These are phyloP conservation scores for Dorcoceras hygrometricum DNA, from an alignment of 257 asterid genomes.

Conservation along the genomic window DNA sequence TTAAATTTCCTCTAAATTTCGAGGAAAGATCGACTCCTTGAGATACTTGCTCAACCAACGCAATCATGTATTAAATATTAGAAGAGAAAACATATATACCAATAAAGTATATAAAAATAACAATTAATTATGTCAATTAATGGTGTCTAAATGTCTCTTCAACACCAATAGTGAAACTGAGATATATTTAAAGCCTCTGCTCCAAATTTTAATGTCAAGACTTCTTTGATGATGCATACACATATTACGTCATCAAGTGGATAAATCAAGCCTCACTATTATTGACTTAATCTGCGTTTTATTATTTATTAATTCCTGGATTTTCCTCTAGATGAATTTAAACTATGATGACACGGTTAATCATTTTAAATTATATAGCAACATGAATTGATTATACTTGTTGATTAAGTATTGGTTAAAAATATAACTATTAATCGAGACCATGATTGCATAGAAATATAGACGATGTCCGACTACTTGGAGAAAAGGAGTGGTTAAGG, in stretches of 20 bases:
- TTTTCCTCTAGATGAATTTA: no score
- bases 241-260: background rate
- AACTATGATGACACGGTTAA: no score
- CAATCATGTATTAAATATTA: slow-evolving; percentile 27
- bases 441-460: no score
- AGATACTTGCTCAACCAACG: slow-evolving; percentile 26
- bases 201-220: background rate
- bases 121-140: slow-evolving; percentile 4
- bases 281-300: no score
- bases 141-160: background rate
- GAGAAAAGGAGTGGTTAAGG: no score
- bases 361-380: no score
- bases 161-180: slow-evolving; percentile 22
- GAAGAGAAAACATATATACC: no score
- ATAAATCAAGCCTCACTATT: background rate
- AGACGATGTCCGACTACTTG: no score
- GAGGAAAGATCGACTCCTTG: background rate
- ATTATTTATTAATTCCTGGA: no score
- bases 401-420: no score
- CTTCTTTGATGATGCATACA: slow-evolving; percentile 8
- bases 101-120: background rate
- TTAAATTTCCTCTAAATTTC: slow-evolving; percentile 5
- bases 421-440: no score
- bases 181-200: background rate
- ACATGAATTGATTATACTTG: no score